Conservation (phyloP, 768 basidiomycete genomes). For the Calocera cornea region DNA sequence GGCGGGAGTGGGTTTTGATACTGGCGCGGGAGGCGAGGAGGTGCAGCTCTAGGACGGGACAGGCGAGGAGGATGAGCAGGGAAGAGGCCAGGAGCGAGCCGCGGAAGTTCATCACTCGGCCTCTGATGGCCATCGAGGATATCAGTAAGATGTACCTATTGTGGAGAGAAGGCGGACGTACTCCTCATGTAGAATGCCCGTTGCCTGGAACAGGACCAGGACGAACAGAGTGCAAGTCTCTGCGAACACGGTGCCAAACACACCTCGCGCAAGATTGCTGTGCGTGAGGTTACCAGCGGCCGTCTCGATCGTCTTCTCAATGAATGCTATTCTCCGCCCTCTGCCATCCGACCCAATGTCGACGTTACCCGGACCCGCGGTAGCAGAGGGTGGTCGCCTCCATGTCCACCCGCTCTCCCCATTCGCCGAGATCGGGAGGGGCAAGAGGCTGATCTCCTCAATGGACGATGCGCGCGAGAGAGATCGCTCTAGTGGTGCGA, state of each 20-base stretch:
- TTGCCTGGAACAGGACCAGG: constrained; percentile 57
- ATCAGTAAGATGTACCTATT: not conserved
- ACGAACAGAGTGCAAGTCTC: constrained; percentile 62
- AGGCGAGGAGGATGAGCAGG: not conserved
- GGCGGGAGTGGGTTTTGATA: not conserved
- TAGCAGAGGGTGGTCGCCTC: not conserved
- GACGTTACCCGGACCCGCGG: not conserved
- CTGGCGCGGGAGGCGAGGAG: not conserved
- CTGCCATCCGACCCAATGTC: not conserved
- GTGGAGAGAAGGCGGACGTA: constrained; percentile 17
- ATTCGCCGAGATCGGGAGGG: not conserved
- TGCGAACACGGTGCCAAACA: constrained; percentile 59
- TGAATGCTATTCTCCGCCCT: not conserved
- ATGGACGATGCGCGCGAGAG: not conserved
- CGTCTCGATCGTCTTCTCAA: not conserved
- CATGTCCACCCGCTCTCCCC: not conserved
- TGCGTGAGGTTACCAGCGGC: constrained; percentile 24
- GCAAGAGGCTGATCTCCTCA: not conserved
- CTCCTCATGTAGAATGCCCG: constrained; percentile 41
- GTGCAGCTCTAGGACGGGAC: not conserved
- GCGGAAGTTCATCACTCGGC: not conserved
- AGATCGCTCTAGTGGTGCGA: not conserved
- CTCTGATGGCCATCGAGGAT: not conserved
- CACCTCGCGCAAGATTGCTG: constrained; percentile 39
- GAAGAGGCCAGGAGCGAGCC: not conserved